Percentiles rank a stretch among this genome's conserved stretches.
These are phyloP conservation scores for Neurospora sp. DNA, from an alignment of 495 filamentous ascomycete species.

Conservation along the genomic window DNA sequence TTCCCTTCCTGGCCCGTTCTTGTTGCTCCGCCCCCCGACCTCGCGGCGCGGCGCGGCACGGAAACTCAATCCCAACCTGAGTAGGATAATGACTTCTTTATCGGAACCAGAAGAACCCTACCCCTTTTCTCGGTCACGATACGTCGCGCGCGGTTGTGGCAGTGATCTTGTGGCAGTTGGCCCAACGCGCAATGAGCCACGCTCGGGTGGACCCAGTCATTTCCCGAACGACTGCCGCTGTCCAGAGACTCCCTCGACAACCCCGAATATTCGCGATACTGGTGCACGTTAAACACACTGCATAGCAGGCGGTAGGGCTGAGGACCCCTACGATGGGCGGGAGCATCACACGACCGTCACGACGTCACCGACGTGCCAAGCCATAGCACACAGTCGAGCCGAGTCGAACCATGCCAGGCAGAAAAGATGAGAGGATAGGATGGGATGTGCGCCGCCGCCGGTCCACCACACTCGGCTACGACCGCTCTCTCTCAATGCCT, in stretches of 20 bases:
- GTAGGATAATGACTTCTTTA: not conserved
- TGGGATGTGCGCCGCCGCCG: not conserved
- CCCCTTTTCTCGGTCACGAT: not conserved
- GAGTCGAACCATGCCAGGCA: not conserved
- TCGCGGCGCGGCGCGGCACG: not conserved
- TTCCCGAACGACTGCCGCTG: not conserved
- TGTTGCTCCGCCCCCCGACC: not conserved
- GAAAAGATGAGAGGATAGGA: not conserved
- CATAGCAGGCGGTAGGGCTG: not conserved
- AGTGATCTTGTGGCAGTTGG: not conserved
- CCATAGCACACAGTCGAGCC: not conserved
- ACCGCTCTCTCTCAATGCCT: not conserved
- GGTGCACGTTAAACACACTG: not conserved
- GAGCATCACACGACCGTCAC: not conserved
- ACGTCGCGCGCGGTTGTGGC: not conserved
- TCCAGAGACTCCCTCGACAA: not conserved
- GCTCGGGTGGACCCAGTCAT: not conserved
- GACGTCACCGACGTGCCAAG: not conserved
- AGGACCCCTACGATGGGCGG: not conserved
- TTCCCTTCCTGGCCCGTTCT: not conserved
- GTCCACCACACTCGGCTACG: not conserved
- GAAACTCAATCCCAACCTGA: not conserved
- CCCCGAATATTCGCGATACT: not conserved
- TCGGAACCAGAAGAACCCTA: not conserved
- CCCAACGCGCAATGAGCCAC: not conserved